A percentile compares a stretch with the other conserved stretches of the same genome.
These are phyloP conservation scores for Ophiostoma sp. DNA, from an alignment of 2,329 filamentous ascomycete genomes.

Conservation along the genomic window DNA sequence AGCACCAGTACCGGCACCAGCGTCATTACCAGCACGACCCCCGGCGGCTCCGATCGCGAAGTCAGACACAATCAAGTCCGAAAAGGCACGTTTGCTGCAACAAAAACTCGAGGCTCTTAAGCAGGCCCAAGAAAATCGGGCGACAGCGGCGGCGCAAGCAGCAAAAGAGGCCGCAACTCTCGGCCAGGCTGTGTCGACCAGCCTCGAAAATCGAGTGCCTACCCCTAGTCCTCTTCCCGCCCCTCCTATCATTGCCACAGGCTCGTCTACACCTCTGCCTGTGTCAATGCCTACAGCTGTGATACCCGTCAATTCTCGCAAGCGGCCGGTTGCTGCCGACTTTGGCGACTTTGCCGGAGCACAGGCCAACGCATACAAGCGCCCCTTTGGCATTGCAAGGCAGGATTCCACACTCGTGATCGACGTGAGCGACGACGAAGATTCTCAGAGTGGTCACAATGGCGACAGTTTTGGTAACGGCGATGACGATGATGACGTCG, in stretches of 20 bases:
- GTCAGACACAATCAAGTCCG: conserved; percentile 49
- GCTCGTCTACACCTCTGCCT: not conserved
- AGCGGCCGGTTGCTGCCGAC: conserved; percentile 59
- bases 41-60: conserved; percentile 32
- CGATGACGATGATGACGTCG: conserved; percentile 61
- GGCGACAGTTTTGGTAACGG: conserved; percentile 49
- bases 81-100: conserved; percentile 68
- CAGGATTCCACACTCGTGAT: conserved; percentile 66
- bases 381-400: conserved; percentile 55
- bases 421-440: conserved; percentile 69
- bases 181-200: not conserved
- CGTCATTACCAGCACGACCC: not conserved
- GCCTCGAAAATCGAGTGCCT: not conserved
- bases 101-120: conserved; percentile 73
- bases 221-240: not conserved
- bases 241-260: not conserved
- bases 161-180: not conserved
- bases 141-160: conserved; percentile 32
- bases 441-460: conserved; percentile 51
- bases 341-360: conserved; percentile 52
- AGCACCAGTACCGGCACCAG: not conserved
- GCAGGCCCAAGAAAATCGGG: conserved; percentile 47
- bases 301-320: conserved; percentile 28
- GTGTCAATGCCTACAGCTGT: not conserved
- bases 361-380: conserved; percentile 43